phyloP scores from a whole-genome alignment of 106 monocot species.

The Dioscorea alata region DNA sequence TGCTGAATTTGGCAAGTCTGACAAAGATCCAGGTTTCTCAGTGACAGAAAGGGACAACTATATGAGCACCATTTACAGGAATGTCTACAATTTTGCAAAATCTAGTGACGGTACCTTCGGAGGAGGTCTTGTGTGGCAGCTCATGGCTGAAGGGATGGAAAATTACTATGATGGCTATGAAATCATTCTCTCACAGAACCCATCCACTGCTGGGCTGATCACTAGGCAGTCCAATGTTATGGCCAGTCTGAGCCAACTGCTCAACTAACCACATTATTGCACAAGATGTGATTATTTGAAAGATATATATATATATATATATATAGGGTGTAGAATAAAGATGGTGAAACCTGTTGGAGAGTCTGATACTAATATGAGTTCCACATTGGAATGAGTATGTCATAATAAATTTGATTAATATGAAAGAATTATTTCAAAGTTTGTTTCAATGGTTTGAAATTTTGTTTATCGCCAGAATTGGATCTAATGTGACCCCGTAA shows the following conservation, averaged over 20 bases:
- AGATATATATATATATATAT: too few species aligned
- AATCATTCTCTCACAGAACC: constrained; percentile 22
- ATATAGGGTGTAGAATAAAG: too few species aligned
- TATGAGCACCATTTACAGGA: constrained; percentile 16
- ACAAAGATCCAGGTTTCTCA: constrained; percentile 24
- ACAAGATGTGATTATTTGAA: neutral
- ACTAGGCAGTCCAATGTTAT: constrained; percentile 22
- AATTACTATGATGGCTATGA: constrained; percentile 42
- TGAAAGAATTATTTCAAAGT: too few species aligned
- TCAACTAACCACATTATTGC: neutral
- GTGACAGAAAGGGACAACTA: constrained; percentile 12
- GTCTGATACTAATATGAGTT: too few species aligned
- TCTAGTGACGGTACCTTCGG: constrained; percentile 14
- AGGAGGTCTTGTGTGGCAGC: constrained; percentile 46
- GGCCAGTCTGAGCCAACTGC: constrained; percentile 6
- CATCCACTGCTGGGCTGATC: constrained; percentile 6
- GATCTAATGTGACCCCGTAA: too few species aligned
- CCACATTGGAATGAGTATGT: too few species aligned
- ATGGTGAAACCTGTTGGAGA: too few species aligned
- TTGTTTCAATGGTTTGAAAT: too few species aligned
- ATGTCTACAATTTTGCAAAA: constrained; percentile 26
- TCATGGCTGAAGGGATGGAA: constrained; percentile 43
- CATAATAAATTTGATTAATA: too few species aligned
- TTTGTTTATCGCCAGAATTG: too few species aligned
- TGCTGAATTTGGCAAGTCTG: constrained; percentile 41